Evolutionary conservation across 305 asterid genomes (phyloP), one percentile per base, ranked within the genome.

Genomic region (Fraxinus angustifolia): DNA sequence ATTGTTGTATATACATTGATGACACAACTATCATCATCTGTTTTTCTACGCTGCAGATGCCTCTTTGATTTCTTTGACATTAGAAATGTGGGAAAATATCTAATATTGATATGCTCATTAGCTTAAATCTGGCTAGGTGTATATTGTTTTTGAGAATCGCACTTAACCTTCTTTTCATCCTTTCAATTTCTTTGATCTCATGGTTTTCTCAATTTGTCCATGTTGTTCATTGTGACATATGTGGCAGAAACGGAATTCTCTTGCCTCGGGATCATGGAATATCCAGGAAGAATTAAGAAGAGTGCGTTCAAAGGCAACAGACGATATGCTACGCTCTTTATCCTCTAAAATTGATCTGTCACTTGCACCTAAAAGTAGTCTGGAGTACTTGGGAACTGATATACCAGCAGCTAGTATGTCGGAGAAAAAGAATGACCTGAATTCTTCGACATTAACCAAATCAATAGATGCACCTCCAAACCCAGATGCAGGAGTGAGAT

Each of bases 231-330:
- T 50, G 6, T 84, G 75, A 36, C 62, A 73, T 35, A 60, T 76
- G 30, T 82, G 77, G 84, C 89, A 95, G 98, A 89, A 87, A 86
- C 89, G 87, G 83, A 89, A 78, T 84, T 89, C 90, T 84, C 89
- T 88, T 86, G 87, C 93, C 76, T 89, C 97, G 82, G 97, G 97
- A 76, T 87, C 97, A 38, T 96, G 97, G 97, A 90, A 94, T 88
- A 91, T 94, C 74, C 92, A 88, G 84, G 96, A 96, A 84, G 98
- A 96, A 88, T 76, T 93, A 70, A 88, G 93, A 80, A 92, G 90
- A 87, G 92, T 96, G 53, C 91, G 98, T 67, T 87, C 94, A 40
- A 94, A 92, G 86, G 97, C 94, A 79, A 90, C 97, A 3, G 94
- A 92, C 77, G 97, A 93, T 86, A 79, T 90, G 88, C 87, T 96